Evolutionary conservation across 163 green algal species (phyloP), one percentile per base, ranked within the genome.

Genomic region (Coccomyxa subellipsoidea): DNA sequence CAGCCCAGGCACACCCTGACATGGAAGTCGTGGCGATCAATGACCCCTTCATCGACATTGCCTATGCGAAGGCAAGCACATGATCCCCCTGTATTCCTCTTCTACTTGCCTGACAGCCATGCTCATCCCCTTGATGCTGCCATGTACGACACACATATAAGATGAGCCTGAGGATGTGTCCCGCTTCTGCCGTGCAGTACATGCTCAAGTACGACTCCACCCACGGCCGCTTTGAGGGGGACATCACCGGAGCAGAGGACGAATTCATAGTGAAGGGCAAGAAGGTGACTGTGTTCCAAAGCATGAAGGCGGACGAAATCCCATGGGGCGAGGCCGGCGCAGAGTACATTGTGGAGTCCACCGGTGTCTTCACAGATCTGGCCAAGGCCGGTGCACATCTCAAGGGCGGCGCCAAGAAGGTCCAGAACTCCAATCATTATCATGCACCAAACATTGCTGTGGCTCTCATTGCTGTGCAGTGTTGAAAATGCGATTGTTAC

Each of bases 341-440:
- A 27, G 92, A 98, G 47, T 95, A 94, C 76, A 94, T 99, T 4
- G 92, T 98, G 23, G 96, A 99, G 89, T 95, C 92, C 83, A 98
- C 96, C 8, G 96, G 96, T 82, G 94, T 99, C 0, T 99, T 99
- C 91, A 98, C 96, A 38, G 93, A 92, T 71, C 88, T 95, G 32
- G 95, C 93, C 53, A 95, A 93, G 90, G 91, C 90, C 66, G 78
- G 85, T 21, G 88, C 87, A 6, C 95, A 98, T 86, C 40, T 98
- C 29, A 93, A 95, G 85, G 94, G 82, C 77, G 96, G 96, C 18
- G 96, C 95, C 78, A 98, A 98, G 93, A 95, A 96, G 85, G 83
- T n/a, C n/a, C n/a, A n/a, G n/a, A n/a, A n/a, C n/a, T n/a, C n/a
- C n/a, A n/a, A n/a, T n/a, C n/a, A n/a, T n/a, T n/a, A n/a, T n/a